Base-by-base conservation (phyloP, 306 rosid genomes). In the Datisca glomerata region DNA sequence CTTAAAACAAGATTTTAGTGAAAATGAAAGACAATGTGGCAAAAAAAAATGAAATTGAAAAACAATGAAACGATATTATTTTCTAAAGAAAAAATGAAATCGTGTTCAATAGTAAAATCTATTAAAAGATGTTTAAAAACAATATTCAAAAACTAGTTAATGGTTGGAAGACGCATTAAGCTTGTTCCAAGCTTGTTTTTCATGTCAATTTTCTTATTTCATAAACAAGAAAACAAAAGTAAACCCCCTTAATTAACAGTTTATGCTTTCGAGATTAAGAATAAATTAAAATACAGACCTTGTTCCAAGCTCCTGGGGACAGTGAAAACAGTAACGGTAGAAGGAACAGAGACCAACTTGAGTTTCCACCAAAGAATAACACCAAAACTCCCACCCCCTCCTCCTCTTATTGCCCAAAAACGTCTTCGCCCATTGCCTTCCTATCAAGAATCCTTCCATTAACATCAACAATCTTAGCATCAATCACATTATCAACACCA, bases 221-320 rank as follows among this genome's bases (percentile, higher is more conserved):
- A n/a, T n/a, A n/a, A n/a, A n/a, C n/a, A n/a, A n/a, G n/a, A n/a
- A n/a, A n/a, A n/a, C n/a, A n/a, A n/a, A 16, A 29, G 8, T 55
- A 41, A n/a, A 27, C 42, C 17, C 34, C 4, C 3, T 15, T 10
- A 4, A 24, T 8, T 9, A 24, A 7, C 7, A 38, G 60, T 52
- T 45, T 21, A 45, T 12, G 8, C 53, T 59, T 37, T 53, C 40
- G 22, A 48, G 42, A 3, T 55, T 61, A 18, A 55, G 7, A 41
- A 69, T 46, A 66, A 3, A 11, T 11, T 11, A 14, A 14, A 69
- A 40, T 63, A 66, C 41, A 64, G 53, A 52, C 36, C 13, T 31
- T 8, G 36, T 31, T 31, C 13, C 6, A 8, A 31, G n/a, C n/a
- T 31, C 36, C n/a, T 31, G 3, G 36, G n/a, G n/a, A 31, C 36